These are phyloP conservation scores for Pichia ethanolica DNA, from an alignment of 805 yeast species.

Conservation along the genomic window DNA sequence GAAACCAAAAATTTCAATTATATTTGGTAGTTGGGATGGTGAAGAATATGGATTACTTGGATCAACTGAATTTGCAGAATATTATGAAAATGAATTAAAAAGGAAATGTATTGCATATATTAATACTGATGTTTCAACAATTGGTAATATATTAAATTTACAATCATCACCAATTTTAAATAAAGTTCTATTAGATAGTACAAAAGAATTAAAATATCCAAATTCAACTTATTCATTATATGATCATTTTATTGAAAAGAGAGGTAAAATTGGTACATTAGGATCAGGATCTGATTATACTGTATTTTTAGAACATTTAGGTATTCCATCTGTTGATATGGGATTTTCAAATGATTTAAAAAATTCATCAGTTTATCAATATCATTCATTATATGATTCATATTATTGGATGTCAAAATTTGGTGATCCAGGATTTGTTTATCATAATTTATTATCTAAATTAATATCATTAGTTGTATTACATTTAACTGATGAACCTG, in stretches of 20 bases:
- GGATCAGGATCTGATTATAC: slow-evolving; percentile 73
- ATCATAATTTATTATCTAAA: slow-evolving; percentile 51
- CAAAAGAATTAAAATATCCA: slow-evolving; percentile 44
- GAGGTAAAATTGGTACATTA: slow-evolving; percentile 36
- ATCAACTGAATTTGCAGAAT: slow-evolving; percentile 72
- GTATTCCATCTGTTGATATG: slow-evolving; percentile 53
- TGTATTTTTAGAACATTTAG: slow-evolving; percentile 51
- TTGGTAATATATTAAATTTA: slow-evolving; percentile 46
- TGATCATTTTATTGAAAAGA: slow-evolving; percentile 29
- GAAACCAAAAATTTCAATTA: slow-evolving; percentile 66
- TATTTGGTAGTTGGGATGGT: slow-evolving; percentile 76
- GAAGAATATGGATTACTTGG: slow-evolving; percentile 70
- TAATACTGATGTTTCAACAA: slow-evolving; percentile 59
- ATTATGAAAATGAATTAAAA: slow-evolving; percentile 37
- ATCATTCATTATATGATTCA: slow-evolving; percentile 71
- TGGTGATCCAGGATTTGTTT: slow-evolving; percentile 57
- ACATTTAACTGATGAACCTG: slow-evolving; percentile 40
- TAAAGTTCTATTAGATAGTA: slow-evolving; percentile 35
- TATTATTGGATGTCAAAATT: slow-evolving; percentile 58
- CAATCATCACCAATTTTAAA: slow-evolving; percentile 56
- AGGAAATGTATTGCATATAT: slow-evolving; percentile 56
- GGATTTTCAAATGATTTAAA: slow-evolving; percentile 38
- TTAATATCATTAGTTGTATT: slow-evolving; percentile 43
- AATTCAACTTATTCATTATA: slow-evolving; percentile 23
- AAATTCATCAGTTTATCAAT: slow-evolving; percentile 58